A percentile compares a stretch with the other conserved stretches of the same genome.
phyloP scores from a whole-genome alignment of 208 protist genomes.

The Leptomonas seymouri region DNA sequence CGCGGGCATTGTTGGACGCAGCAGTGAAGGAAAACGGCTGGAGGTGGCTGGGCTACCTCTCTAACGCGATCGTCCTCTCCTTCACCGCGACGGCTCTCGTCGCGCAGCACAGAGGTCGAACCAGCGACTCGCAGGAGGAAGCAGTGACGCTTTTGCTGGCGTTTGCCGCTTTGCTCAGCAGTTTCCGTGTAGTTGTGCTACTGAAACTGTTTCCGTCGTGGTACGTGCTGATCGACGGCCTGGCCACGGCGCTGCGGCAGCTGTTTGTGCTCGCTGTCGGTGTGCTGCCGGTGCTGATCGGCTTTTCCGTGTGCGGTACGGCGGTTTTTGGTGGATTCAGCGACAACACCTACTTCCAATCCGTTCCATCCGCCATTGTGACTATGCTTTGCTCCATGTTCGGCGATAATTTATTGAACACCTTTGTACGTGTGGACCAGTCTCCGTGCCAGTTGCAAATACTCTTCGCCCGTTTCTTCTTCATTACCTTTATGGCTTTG shows the following conservation, averaged over 20 bases:
- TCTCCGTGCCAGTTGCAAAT: constrained; percentile 44
- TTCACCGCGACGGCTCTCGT: constrained; percentile 42
- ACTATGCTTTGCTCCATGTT: constrained; percentile 59
- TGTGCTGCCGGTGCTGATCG: constrained; percentile 48
- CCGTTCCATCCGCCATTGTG: constrained; percentile 40
- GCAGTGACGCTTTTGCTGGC: constrained; percentile 56
- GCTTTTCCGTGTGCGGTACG: constrained; percentile 53
- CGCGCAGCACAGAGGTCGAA: constrained; percentile 30
- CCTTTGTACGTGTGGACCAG: constrained; percentile 58
- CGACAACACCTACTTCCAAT: constrained; percentile 36
- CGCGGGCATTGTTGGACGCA: not conserved
- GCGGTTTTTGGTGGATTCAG: constrained; percentile 49
- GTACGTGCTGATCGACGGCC: constrained; percentile 52
- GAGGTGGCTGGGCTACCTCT: constrained; percentile 47
- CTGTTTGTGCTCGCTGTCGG: constrained; percentile 46
- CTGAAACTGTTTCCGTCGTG: constrained; percentile 46
- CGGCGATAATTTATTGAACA: constrained; percentile 64
- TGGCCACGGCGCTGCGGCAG: constrained; percentile 44
- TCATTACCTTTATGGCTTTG: constrained; percentile 52
- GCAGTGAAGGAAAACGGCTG: constrained; percentile 31
- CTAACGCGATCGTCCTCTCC: constrained; percentile 37
- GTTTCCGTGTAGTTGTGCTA: constrained; percentile 48
- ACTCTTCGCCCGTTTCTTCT: constrained; percentile 47
- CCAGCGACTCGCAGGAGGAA: constrained; percentile 33
- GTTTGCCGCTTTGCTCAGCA: constrained; percentile 44